phyloP scores from a whole-genome alignment of 495 filamentous ascomycete genomes.

The Mytilinidion resinicola region DNA sequence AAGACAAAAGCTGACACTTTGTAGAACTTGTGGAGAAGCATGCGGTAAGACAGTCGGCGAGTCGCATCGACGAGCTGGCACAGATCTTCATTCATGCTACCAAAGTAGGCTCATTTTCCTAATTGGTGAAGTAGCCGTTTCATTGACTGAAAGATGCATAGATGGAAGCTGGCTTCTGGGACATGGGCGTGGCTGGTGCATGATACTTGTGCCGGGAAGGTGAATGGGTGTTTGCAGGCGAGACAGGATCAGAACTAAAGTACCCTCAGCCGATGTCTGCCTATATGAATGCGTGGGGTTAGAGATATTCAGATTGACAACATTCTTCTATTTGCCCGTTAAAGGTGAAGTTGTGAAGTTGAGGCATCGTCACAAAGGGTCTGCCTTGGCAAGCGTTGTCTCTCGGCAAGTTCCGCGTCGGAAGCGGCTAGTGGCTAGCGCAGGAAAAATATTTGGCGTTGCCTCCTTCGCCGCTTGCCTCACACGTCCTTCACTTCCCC shows the following conservation, averaged over 20 bases:
- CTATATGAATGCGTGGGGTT: too few species aligned
- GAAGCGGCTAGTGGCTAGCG: background rate
- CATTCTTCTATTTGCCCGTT: too few species aligned
- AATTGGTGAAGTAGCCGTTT: background rate
- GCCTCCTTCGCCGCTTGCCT: background rate
- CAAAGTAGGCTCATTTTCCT: conserved; percentile 45
- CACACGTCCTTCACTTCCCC: background rate
- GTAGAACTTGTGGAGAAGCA: conserved; percentile 66
- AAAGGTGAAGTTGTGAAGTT: too few species aligned
- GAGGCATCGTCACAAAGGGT: background rate
- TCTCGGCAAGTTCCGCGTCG: background rate
- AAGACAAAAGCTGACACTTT: conserved; percentile 25
- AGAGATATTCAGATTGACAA: too few species aligned
- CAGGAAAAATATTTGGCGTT: conserved; percentile 2
- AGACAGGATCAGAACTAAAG: too few species aligned
- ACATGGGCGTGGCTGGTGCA: conserved; percentile 52
- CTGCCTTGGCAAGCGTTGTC: background rate
- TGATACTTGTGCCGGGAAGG: background rate
- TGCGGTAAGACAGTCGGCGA: conserved; percentile 60
- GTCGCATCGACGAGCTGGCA: conserved; percentile 72
- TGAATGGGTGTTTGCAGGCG: too few species aligned
- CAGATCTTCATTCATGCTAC: conserved; percentile 80
- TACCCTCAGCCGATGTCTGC: too few species aligned
- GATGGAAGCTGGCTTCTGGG: conserved; percentile 87
- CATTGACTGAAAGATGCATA: conserved; percentile 31